These are phyloP conservation scores for Ambrosiella cleistominuta DNA, from an alignment of 2,329 filamentous ascomycete genomes.

Conservation along the genomic window DNA sequence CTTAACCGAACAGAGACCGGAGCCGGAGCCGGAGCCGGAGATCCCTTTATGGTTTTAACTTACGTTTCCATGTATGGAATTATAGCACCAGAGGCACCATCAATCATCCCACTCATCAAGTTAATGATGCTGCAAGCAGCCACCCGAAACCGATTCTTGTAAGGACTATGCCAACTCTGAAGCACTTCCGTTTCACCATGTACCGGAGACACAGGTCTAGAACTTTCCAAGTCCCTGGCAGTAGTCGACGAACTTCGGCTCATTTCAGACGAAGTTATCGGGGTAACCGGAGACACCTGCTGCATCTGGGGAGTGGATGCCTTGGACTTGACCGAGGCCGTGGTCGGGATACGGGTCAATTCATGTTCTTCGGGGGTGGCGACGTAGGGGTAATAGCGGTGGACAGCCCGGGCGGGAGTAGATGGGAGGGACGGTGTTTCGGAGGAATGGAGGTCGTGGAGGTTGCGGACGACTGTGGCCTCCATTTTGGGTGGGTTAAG, in stretches of 20 bases:
- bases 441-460: background rate
- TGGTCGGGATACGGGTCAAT: slow-evolving; percentile 1
- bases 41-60: slow-evolving; percentile 13
- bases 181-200: slow-evolving; percentile 26
- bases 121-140: slow-evolving; percentile 46
- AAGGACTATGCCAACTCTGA: slow-evolving; percentile 40
- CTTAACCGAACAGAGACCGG: no score
- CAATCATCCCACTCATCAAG: slow-evolving; percentile 54
- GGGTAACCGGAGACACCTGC: no score
- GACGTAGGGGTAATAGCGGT: slow-evolving; percentile 24
- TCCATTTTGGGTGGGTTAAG: background rate
- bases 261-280: background rate
- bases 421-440: slow-evolving; percentile 12
- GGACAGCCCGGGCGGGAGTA: slow-evolving; percentile 22
- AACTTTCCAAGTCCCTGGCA: slow-evolving; percentile 32
- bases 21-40: no score
- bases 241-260: background rate
- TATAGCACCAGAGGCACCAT: slow-evolving; percentile 58
- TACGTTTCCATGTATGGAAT: slow-evolving; percentile 63
- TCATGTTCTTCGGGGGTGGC: slow-evolving; percentile 16
- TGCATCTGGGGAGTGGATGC: background rate
- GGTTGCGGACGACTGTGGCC: background rate
- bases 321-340: background rate
- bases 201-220: slow-evolving; percentile 30
- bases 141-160: slow-evolving; percentile 55